Evolutionary conservation across 2,329 filamentous ascomycete species (phyloP).

Genomic region (Microsporum ferrugineum): DNA sequence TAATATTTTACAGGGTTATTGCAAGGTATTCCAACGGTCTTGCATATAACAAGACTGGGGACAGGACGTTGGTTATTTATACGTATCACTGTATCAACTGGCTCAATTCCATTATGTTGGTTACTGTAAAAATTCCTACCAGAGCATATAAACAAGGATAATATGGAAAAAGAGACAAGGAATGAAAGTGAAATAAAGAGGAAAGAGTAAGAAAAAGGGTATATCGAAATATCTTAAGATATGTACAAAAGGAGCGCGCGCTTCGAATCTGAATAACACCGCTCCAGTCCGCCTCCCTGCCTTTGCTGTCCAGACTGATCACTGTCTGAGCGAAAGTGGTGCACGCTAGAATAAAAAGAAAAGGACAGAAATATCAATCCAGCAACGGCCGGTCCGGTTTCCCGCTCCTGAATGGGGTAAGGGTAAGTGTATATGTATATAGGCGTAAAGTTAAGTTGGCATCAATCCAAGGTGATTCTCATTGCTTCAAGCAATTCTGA

Average conservation of each 20-base stretch:
- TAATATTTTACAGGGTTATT: neutral
- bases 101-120: no score
- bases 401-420: neutral
- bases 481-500: constrained; percentile 2
- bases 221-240: neutral
- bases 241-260: neutral
- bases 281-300: neutral
- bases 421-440: neutral
- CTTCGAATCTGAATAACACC: neutral
- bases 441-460: neutral
- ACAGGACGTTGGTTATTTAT: neutral
- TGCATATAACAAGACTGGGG: neutral
- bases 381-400: neutral
- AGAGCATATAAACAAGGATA: neutral
- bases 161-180: neutral
- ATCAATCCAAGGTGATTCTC: neutral
- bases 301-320: neutral
- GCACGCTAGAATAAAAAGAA: neutral
- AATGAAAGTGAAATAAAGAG: neutral
- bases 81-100: no score
- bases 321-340: neutral
- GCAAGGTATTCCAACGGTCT: neutral
- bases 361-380: neutral
- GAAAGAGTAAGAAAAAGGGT: neutral
- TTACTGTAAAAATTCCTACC: no score